Percentiles rank a stretch among this genome's conserved stretches.
phyloP scores from a whole-genome alignment of 129 eudicot species.

The Tagetes patula region DNA sequence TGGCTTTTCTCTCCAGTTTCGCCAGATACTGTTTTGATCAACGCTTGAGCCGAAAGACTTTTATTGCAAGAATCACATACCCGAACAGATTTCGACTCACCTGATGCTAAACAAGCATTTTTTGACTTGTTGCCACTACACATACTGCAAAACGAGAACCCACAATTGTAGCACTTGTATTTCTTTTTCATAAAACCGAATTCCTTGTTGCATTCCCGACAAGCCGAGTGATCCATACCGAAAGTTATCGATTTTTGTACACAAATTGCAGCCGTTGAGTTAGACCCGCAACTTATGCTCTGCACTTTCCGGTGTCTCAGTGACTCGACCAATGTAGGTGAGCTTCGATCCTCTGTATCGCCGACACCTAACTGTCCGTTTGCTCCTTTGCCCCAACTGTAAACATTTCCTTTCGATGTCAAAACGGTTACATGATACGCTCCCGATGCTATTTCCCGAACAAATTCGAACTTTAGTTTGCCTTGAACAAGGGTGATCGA shows the following conservation, averaged over 20 bases:
- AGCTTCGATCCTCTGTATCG: conserved; percentile 44
- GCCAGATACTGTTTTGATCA: conserved; percentile 30
- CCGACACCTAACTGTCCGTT: conserved; percentile 68
- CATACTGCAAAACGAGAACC: conserved; percentile 46
- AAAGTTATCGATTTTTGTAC: conserved; percentile 43
- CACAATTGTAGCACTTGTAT: conserved; percentile 65
- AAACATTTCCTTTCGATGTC: conserved; percentile 55
- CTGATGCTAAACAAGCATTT: conserved; percentile 57
- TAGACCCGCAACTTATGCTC: conserved; percentile 58
- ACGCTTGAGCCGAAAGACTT: conserved; percentile 26
- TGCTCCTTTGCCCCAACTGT: conserved; percentile 66
- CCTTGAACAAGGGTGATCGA: conserved; percentile 56
- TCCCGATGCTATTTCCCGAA: conserved; percentile 52
- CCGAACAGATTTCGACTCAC: conserved; percentile 46
- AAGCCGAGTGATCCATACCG: conserved; percentile 42
- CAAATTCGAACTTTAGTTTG: conserved; percentile 53
- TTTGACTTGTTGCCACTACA: conserved; percentile 48
- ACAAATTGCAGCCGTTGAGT: conserved; percentile 55
- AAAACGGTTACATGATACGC: conserved; percentile 52
- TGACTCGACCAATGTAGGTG: conserved; percentile 60
- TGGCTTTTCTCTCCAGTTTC: conserved; percentile 18
- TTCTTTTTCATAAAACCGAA: conserved; percentile 59
- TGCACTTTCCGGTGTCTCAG: conserved; percentile 45
- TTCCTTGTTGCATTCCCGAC: conserved; percentile 51
- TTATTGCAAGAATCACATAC: conserved; percentile 60